Percentiles rank a stretch among this genome's conserved stretches.
Conservation (phyloP, 192 early-diverging fungal genomes). For the Coemansia sp. region DNA sequence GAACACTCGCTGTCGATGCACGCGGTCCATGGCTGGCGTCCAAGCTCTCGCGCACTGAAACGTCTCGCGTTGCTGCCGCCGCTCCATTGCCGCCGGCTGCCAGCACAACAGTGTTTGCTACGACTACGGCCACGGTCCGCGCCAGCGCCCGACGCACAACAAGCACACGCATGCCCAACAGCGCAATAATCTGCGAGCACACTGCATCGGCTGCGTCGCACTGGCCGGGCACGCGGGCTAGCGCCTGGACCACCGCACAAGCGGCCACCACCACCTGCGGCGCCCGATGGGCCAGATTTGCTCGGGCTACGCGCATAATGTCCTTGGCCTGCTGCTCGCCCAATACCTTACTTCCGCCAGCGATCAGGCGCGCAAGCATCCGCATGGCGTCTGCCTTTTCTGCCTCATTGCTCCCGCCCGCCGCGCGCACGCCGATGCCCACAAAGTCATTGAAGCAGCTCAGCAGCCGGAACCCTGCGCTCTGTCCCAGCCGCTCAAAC, state of each 20-base stretch:
- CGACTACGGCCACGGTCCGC: conserved; percentile 23
- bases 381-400: conserved; percentile 70
- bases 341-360: conserved; percentile 66
- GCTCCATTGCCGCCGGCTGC: too few relatives aligned
- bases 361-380: conserved; percentile 62
- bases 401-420: not conserved
- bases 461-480: conserved; percentile 48
- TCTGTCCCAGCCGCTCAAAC: conserved; percentile 63
- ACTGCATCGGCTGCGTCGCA: not conserved
- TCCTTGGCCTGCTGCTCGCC: conserved; percentile 72
- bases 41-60: conserved; percentile 11
- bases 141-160: conserved; percentile 35
- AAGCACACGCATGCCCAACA: conserved; percentile 25
- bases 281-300: conserved; percentile 70
- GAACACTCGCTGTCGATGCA: not conserved
- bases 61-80: too few relatives aligned
- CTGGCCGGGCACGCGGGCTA: conserved; percentile 7
- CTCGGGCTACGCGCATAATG: conserved; percentile 60
- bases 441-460: conserved; percentile 52
- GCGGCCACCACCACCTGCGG: conserved; percentile 42
- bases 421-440: conserved; percentile 10
- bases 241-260: conserved; percentile 13
- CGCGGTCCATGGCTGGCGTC: not conserved
- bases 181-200: conserved; percentile 2
- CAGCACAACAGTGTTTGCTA: conserved; percentile 13